Percentiles rank a stretch among this genome's conserved stretches.
Conservation (phyloP, 768 basidiomycete species). For the Suillus sp. region DNA sequence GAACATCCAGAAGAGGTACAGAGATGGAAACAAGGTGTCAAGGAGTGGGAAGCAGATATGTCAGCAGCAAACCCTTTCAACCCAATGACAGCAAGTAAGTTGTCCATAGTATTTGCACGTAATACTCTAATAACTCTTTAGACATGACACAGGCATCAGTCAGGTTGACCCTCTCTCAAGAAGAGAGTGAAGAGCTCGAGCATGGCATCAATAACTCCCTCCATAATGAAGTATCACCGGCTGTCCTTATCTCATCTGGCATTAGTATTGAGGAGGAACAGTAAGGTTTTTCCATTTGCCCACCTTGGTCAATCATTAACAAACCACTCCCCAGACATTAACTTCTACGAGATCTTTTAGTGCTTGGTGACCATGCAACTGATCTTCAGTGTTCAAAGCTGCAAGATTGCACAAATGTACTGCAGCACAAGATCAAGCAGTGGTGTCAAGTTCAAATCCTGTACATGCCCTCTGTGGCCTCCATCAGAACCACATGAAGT, state of each 20-base stretch:
- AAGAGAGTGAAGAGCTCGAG: conserved; percentile 10
- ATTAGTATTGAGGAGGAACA: conserved; percentile 24
- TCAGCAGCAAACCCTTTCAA: conserved; percentile 28
- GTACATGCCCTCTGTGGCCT: conserved; percentile 28
- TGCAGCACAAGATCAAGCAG: conserved; percentile 28
- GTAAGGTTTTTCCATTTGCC: conserved; percentile 10
- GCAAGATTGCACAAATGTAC: conserved; percentile 24
- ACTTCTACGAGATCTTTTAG: neutral
- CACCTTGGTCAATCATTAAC: neutral
- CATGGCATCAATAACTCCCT: conserved; percentile 1
- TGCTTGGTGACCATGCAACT: conserved; percentile 27
- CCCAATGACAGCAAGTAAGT: neutral
- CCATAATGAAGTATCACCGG: conserved; percentile 12
- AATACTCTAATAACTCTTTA: neutral
- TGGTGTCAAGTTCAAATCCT: conserved; percentile 32
- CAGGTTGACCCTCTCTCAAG: conserved; percentile 10
- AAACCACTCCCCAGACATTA: neutral
- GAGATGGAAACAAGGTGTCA: conserved; percentile 18
- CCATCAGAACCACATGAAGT: neutral
- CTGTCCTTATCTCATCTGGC: conserved; percentile 15
- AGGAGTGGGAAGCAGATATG: conserved; percentile 28
- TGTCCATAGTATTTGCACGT: neutral
- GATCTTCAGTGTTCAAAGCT: conserved; percentile 32
- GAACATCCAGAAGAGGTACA: neutral
- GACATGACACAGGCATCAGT: conserved; percentile 5